phyloP scores from a whole-genome alignment of 179 eudicot genomes.

The Pouteria campechiana region DNA sequence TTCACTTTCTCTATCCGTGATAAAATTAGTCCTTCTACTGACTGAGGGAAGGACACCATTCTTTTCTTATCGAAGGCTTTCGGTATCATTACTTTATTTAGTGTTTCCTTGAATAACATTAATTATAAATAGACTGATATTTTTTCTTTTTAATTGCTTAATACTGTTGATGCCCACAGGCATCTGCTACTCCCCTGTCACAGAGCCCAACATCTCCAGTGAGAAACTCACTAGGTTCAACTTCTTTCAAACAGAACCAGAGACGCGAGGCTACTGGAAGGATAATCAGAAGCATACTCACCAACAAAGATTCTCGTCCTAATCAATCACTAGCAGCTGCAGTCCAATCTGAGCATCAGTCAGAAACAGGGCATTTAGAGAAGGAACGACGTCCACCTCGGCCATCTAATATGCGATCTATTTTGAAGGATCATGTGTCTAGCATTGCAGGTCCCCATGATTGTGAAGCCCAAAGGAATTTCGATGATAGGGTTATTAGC shows the following conservation, averaged over 20 bases:
- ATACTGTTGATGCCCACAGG: conserved; percentile 10
- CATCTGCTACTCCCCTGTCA: conserved; percentile 21
- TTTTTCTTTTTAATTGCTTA: neutral
- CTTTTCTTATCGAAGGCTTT: too few relatives aligned
- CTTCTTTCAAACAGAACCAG: conserved; percentile 40
- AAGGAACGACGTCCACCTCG: conserved; percentile 85
- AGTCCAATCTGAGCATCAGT: conserved; percentile 36
- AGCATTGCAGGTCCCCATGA: conserved; percentile 19
- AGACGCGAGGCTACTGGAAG: conserved; percentile 72
- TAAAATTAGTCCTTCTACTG: too few relatives aligned
- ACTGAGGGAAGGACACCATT: too few relatives aligned
- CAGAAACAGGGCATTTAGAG: conserved; percentile 34
- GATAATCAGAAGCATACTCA: conserved; percentile 72
- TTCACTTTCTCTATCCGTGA: neutral
- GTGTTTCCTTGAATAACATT: too few relatives aligned
- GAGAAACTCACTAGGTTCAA: conserved; percentile 28
- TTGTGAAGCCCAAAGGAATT: conserved; percentile 29
- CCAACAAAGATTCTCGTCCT: conserved; percentile 54
- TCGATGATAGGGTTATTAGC: conserved; percentile 37
- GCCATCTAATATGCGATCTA: conserved; percentile 27
- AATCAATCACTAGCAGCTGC: conserved; percentile 35
- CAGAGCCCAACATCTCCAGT: conserved; percentile 26
- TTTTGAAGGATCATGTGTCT: conserved; percentile 24
- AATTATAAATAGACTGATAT: too few relatives aligned
- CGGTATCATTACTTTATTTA: too few relatives aligned